A percentile compares a stretch with the other conserved stretches of the same genome.
Conservation (phyloP, 352 stramenopile genomes). For the Globisporangium recalcitrans region DNA sequence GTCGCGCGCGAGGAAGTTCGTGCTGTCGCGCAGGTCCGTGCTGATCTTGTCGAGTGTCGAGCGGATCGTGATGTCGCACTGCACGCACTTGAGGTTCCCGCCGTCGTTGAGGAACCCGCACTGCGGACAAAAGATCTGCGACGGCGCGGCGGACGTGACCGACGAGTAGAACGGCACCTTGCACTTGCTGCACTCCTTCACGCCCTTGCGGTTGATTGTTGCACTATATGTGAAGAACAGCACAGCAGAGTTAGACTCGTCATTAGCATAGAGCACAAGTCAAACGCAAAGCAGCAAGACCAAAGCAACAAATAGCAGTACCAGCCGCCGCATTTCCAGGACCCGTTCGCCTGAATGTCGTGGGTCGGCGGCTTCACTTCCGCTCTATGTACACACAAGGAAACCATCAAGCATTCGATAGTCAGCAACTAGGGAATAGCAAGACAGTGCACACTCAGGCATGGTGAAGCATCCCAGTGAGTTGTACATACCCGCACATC, state of each 20-base stretch:
- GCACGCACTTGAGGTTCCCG: constrained; percentile 55
- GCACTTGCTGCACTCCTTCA: constrained; percentile 59
- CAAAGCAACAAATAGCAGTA: constrained; percentile 18
- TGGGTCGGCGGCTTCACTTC: constrained; percentile 63
- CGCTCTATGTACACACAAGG: constrained; percentile 20
- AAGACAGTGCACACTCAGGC: background rate
- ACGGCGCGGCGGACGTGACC: constrained; percentile 59
- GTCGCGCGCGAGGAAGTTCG: constrained; percentile 72
- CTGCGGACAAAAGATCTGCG: constrained; percentile 72
- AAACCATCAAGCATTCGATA: constrained; percentile 3
- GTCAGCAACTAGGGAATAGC: background rate
- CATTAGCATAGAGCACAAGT: background rate
- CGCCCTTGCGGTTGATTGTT: constrained; percentile 52
- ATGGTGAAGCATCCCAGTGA: background rate
- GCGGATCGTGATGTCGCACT: constrained; percentile 73
- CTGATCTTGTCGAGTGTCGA: constrained; percentile 72
- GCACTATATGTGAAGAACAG: constrained; percentile 29
- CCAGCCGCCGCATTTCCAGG: constrained; percentile 73
- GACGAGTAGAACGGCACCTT: constrained; percentile 54
- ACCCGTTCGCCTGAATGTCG: constrained; percentile 58
- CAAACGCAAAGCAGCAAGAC: background rate
- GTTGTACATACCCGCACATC: constrained; percentile 60
- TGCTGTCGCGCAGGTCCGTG: constrained; percentile 68
- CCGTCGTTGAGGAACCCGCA: constrained; percentile 77
- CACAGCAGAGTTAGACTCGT: background rate